Conservation (phyloP, 305 asterid genomes). For the Fraxinus nigra region DNA sequence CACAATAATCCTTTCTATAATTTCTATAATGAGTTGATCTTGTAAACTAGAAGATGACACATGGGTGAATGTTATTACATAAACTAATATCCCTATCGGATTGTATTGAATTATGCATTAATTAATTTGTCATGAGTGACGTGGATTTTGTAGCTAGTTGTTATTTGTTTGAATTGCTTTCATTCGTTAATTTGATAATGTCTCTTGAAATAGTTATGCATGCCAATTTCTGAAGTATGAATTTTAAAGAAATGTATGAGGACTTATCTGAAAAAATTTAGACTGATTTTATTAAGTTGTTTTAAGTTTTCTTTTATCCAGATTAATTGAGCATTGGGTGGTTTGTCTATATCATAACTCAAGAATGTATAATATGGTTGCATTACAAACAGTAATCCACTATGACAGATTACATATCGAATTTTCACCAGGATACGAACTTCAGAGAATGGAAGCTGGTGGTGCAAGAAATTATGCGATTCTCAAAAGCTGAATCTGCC, state of each 20-base stretch:
- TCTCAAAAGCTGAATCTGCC: slow-evolving; percentile 56
- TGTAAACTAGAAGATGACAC: slow-evolving; percentile 22
- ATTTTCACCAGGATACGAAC: slow-evolving; percentile 68
- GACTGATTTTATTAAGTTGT: neutral
- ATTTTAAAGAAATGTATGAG: neutral
- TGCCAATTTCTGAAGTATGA: neutral
- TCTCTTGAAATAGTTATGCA: neutral
- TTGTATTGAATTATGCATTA: slow-evolving; percentile 12
- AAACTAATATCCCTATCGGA: slow-evolving; percentile 14
- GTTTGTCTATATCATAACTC: neutral
- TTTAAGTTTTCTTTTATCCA: slow-evolving; percentile 14
- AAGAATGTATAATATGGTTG: neutral
- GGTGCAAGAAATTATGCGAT: slow-evolving; percentile 79
- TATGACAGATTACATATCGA: slow-evolving; percentile 11
- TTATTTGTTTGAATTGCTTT: slow-evolving; percentile 14
- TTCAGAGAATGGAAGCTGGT: slow-evolving; percentile 96
- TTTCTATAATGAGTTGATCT: neutral
- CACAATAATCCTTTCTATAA: slow-evolving; percentile 9
- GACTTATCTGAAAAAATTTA: neutral
- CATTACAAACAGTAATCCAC: slow-evolving; percentile 5
- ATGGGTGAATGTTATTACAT: slow-evolving; percentile 8
- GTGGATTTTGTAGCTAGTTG: neutral
- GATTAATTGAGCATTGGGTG: neutral
- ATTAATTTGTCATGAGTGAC: slow-evolving; percentile 3
- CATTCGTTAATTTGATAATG: slow-evolving; percentile 10